phyloP scores from a whole-genome alignment of 2,329 filamentous ascomycete species.

The Chrysosporium keratinophilum region DNA sequence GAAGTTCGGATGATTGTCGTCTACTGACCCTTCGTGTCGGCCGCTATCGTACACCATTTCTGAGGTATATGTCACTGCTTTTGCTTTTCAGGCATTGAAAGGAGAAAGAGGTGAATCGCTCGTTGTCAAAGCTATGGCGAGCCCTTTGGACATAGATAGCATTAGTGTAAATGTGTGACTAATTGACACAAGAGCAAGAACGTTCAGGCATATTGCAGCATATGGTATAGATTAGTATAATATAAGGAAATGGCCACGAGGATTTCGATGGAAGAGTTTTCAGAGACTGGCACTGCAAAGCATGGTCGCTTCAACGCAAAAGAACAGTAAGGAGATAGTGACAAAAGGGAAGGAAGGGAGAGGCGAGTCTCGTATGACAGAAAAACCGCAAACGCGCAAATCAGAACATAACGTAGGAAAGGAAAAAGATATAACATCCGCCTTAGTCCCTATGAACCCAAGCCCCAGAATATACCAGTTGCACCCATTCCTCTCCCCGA shows the following conservation, averaged over 20 bases:
- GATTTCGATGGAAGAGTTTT: neutral
- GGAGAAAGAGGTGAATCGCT: no score
- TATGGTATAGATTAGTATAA: slow-evolving; percentile 10
- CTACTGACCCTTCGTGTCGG: no score
- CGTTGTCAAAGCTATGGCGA: no score
- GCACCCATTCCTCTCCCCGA: neutral
- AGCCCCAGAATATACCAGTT: neutral
- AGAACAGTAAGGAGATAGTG: neutral
- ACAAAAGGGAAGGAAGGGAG: neutral
- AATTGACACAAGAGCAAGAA: neutral
- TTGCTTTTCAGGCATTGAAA: no score
- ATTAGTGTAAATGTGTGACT: no score
- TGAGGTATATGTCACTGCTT: no score
- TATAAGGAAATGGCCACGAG: slow-evolving; percentile 2
- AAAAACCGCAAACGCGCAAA: neutral
- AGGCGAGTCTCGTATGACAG: neutral
- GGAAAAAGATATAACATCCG: neutral
- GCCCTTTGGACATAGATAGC: no score
- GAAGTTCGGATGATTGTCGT: no score
- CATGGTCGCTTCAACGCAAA: neutral
- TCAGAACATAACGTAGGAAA: neutral
- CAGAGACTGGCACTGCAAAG: neutral
- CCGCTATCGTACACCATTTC: no score
- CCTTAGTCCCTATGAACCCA: neutral
- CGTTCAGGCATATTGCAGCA: neutral